These are phyloP conservation scores for Phragmites australis DNA, from an alignment of 176 grass and related monocot species.

Conservation along the genomic window DNA sequence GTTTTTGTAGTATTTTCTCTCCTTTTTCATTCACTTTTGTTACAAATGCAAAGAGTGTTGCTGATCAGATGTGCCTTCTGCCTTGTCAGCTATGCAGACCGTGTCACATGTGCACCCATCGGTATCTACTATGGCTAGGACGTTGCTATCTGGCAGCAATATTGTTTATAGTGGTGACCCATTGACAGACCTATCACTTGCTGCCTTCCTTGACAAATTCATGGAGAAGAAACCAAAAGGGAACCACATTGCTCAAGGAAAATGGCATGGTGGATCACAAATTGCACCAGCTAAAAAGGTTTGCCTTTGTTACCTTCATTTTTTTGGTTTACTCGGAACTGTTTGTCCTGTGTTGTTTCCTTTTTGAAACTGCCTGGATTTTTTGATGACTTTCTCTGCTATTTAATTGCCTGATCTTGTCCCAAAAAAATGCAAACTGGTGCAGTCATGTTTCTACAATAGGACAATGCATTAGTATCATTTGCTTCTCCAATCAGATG, in stretches of 20 bases:
- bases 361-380: constrained; percentile 5
- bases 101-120: constrained; percentile 87
- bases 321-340: constrained; percentile 28
- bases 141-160: constrained; percentile 78
- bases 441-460: background rate
- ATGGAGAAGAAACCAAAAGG: constrained; percentile 98
- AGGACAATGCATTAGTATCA: background rate
- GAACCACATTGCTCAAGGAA: constrained; percentile 71
- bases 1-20: background rate
- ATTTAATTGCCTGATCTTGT: background rate
- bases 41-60: background rate
- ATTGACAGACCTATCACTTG: constrained; percentile 72
- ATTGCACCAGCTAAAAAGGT: constrained; percentile 93
- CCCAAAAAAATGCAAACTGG: background rate
- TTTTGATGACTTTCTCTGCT: background rate
- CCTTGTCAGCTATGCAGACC: constrained; percentile 72
- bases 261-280: constrained; percentile 92
- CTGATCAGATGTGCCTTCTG: constrained; percentile 29
- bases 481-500: constrained; percentile 1
- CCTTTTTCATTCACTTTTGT: background rate
- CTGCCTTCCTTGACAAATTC: constrained; percentile 91
- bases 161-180: constrained; percentile 96
- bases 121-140: constrained; percentile 85
- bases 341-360: background rate
- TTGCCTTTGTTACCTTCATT: constrained; percentile 1